These are phyloP conservation scores for Tetrahymena elliotti DNA, from an alignment of 73 alveolate genomes.

Conservation along the genomic window DNA sequence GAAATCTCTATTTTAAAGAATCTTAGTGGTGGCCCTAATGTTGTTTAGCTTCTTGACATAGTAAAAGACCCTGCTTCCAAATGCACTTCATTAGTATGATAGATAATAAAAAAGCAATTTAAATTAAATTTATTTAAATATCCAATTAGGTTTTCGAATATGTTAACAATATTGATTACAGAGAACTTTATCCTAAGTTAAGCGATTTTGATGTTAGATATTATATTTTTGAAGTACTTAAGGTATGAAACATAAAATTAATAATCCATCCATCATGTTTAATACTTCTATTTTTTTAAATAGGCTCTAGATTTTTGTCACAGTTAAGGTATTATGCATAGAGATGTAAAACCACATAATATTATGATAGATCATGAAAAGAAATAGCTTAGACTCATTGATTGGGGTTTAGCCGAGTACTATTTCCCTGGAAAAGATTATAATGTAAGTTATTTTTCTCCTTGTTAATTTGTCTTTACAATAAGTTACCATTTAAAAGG, in stretches of 20 bases:
- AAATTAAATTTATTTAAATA: not conserved
- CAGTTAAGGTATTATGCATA: conserved; percentile 75
- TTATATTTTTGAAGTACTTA: conserved; percentile 82
- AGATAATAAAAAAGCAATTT: not conserved
- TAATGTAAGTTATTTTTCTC: not conserved
- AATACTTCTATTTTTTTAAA: no score
- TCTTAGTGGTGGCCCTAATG: conserved; percentile 90
- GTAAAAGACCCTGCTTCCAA: conserved; percentile 93
- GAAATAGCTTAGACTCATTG: conserved; percentile 65
- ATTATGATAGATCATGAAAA: conserved; percentile 67
- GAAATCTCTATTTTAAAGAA: conserved; percentile 90
- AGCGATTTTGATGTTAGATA: conserved; percentile 85
- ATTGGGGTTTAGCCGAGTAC: conserved; percentile 86
- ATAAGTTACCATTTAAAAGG: not conserved
- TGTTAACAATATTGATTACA: conserved; percentile 86
- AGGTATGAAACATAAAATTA: conserved; percentile 52
- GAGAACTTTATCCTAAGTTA: conserved; percentile 78
- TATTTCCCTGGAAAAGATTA: conserved; percentile 66
- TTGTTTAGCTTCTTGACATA: conserved; percentile 87
- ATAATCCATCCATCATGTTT: not conserved
- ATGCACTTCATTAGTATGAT: conserved; percentile 63
- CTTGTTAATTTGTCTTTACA: not conserved
- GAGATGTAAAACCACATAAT: conserved; percentile 84
- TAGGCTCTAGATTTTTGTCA: conserved; percentile 74
- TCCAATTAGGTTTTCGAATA: conserved; percentile 59